phyloP scores from a whole-genome alignment of 345 rosid species.

The Euphorbia tirucalli region DNA sequence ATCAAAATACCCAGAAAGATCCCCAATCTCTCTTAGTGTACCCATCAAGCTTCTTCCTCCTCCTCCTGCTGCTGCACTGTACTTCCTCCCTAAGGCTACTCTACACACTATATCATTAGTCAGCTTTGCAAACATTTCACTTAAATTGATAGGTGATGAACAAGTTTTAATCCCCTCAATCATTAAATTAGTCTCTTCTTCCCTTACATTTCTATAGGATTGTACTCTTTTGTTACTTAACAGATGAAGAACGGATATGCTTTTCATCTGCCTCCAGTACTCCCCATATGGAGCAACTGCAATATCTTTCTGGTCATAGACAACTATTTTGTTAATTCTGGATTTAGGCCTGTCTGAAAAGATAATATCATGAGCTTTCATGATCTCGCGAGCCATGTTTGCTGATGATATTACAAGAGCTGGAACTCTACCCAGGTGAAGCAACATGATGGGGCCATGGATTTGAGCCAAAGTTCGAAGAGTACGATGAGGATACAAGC shows the following conservation, averaged over 20 bases:
- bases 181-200: slow-evolving; percentile 41
- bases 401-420: slow-evolving; percentile 56
- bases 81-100: slow-evolving; percentile 50
- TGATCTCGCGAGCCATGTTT: slow-evolving; percentile 39
- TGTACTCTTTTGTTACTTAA: slow-evolving; percentile 50
- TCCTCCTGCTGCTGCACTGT: slow-evolving; percentile 30
- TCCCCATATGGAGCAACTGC: slow-evolving; percentile 53
- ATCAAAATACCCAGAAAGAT: slow-evolving; percentile 33
- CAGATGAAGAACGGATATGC: slow-evolving; percentile 43
- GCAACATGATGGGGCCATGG: slow-evolving; percentile 56
- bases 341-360: slow-evolving; percentile 46
- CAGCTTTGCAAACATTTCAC: slow-evolving; percentile 21
- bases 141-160: slow-evolving; percentile 34
- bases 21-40: slow-evolving; percentile 25
- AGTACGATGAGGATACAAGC: slow-evolving; percentile 44
- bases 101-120: slow-evolving; percentile 43
- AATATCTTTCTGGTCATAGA: slow-evolving; percentile 38
- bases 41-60: slow-evolving; percentile 27
- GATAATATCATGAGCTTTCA: slow-evolving; percentile 52
- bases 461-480: slow-evolving; percentile 37
- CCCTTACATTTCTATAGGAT: slow-evolving; percentile 34
- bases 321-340: slow-evolving; percentile 16
- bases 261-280: slow-evolving; percentile 66
- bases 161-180: slow-evolving; percentile 28
- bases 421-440: slow-evolving; percentile 48